These are phyloP conservation scores for Boletus albobrunnescens DNA, from an alignment of 1,284 basidiomycete species.

Conservation along the genomic window DNA sequence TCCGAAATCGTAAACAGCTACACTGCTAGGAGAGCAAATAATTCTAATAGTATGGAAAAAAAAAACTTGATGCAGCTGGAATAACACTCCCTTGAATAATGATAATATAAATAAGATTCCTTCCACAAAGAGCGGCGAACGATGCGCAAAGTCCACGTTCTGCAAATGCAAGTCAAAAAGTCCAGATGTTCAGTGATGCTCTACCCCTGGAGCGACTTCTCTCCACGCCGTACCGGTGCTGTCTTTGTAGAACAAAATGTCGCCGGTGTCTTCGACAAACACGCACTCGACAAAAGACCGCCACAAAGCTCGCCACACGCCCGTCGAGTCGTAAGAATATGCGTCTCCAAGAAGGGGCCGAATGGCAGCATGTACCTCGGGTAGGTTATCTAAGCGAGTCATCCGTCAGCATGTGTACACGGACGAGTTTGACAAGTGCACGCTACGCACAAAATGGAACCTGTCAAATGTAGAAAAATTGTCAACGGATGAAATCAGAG, in stretches of 20 bases:
- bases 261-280: slow-evolving; percentile 1
- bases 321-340: slow-evolving; percentile 1
- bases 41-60: too few relatives aligned
- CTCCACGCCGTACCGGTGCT: background rate
- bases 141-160: background rate
- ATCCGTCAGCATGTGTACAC: background rate
- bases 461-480: background rate
- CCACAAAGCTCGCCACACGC: slow-evolving; percentile 3
- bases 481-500: background rate
- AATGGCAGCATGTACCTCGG: background rate
- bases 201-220: background rate
- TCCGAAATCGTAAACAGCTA: too few relatives aligned
- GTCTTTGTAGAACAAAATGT: slow-evolving; percentile 2
- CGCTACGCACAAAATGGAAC: slow-evolving; percentile 1
- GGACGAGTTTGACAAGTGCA: background rate
- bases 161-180: background rate
- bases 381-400: background rate
- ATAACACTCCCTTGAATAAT: background rate
- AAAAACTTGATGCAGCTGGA: too few relatives aligned
- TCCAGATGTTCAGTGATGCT: background rate
- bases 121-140: background rate
- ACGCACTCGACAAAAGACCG: slow-evolving; percentile 1
- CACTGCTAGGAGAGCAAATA: too few relatives aligned
- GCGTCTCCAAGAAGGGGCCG: slow-evolving; percentile 1
- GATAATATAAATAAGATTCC: background rate